These are phyloP conservation scores for Colletotrichum lindemuthianum DNA, from an alignment of 2,329 filamentous ascomycete species.

Conservation along the genomic window DNA sequence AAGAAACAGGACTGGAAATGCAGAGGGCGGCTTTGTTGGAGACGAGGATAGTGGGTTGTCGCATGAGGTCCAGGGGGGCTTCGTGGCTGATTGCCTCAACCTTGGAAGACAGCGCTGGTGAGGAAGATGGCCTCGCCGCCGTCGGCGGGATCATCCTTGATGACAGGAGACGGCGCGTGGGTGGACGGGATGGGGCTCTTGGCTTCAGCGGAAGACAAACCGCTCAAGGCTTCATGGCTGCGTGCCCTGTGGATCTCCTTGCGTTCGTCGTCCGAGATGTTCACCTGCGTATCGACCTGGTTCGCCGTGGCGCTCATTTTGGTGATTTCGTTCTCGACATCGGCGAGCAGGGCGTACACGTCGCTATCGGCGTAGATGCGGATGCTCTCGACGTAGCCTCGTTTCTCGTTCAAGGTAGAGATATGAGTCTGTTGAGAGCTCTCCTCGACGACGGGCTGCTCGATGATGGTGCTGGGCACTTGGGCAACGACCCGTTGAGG, in stretches of 20 bases:
- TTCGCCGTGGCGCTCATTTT: slow-evolving; percentile 48
- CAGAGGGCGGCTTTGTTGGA: slow-evolving; percentile 8
- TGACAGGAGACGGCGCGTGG: slow-evolving; percentile 38
- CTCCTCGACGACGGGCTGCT: slow-evolving; percentile 61
- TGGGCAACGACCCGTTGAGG: slow-evolving; percentile 63
- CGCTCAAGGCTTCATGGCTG: slow-evolving; percentile 62
- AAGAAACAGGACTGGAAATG: slow-evolving; percentile 20
- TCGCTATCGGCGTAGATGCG: slow-evolving; percentile 75
- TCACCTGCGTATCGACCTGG: slow-evolving; percentile 47
- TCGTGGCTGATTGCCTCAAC: slow-evolving; percentile 17
- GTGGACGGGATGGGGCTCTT: slow-evolving; percentile 44
- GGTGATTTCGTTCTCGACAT: slow-evolving; percentile 71
- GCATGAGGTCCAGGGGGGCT: no score
- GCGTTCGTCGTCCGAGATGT: slow-evolving; percentile 48
- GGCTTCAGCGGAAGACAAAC: slow-evolving; percentile 41
- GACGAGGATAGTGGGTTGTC: slow-evolving; percentile 3
- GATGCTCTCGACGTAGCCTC: slow-evolving; percentile 69
- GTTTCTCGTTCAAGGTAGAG: slow-evolving; percentile 42
- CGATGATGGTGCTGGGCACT: slow-evolving; percentile 65
- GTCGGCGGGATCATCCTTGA: slow-evolving; percentile 29
- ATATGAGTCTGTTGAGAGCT: slow-evolving; percentile 41
- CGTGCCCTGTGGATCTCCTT: slow-evolving; percentile 57
- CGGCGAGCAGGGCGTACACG: slow-evolving; percentile 72
- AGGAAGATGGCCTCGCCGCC: slow-evolving; percentile 34
- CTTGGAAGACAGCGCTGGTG: slow-evolving; percentile 38